Evolutionary conservation across 768 basidiomycete genomes (phyloP), one percentile per base, ranked within the genome.

Genomic region (Tephrocybe sp.): DNA sequence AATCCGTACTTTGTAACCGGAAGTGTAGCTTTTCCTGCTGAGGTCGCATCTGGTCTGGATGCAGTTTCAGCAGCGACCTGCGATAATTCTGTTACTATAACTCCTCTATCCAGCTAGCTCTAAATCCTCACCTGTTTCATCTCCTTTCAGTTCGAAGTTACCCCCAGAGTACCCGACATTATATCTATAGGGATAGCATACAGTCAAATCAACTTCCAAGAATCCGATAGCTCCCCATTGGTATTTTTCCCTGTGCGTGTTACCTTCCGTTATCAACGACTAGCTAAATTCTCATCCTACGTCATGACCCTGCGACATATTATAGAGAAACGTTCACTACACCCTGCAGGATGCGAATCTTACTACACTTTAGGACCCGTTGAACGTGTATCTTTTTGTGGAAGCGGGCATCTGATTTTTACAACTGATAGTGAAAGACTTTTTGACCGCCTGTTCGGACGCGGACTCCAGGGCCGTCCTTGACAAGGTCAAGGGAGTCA

Each of bases 351-450:
- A 48, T 3, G 62, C 59, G 26, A 58, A 65, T 48, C 56, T 67
- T 15, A 38, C 44, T 9, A 52, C 48, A 12, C 55, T 67, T 20
- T 61, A 67, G 48, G 60, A 64, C 50, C 63, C 65, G 45, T 54
- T 67, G 25, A 67, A 67, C 42, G 52, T 43, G 33, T 65, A 67
- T 43, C 62, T 67, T 14, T 63, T 62, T 12, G 32, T 67, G 17
- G 65, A 66, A 51, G 63, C 65, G 38, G 64, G 65, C 44, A 53
- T n/a, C n/a, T n/a, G n/a, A n/a, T n/a, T n/a, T n/a, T n/a, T n/a
- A n/a, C n/a, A n/a, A n/a, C n/a, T n/a, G n/a, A n/a, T n/a, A n/a
- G n/a, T n/a, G n/a, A n/a, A n/a, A n/a, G n/a, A n/a, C n/a, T n/a
- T n/a, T n/a, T n/a, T n/a, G n/a, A n/a, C n/a, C n/a, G n/a, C n/a